phyloP scores from a whole-genome alignment of 108 stramenopile species.

The Skeletonema marinoi region DNA sequence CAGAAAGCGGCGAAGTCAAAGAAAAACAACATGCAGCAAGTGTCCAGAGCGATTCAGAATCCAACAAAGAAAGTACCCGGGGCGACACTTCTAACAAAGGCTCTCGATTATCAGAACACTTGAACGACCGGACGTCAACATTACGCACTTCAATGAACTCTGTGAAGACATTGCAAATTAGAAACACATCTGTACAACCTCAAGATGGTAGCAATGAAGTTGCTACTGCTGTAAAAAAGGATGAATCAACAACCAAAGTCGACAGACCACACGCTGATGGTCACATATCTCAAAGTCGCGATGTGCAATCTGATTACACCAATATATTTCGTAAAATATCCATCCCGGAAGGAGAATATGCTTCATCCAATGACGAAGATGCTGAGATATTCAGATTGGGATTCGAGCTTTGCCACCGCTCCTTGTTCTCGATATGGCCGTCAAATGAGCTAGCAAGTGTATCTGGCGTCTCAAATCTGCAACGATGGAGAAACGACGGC shows the following conservation, averaged over 20 bases:
- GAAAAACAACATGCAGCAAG: background rate
- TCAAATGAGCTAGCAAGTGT: background rate
- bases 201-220: background rate
- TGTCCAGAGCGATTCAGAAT: background rate
- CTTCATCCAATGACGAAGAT: slow-evolving; percentile 27
- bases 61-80: background rate
- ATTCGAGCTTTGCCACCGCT: slow-evolving; percentile 34
- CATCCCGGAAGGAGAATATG: slow-evolving; percentile 39
- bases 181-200: background rate
- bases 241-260: background rate
- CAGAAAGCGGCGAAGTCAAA: background rate
- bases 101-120: background rate
- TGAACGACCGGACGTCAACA: background rate
- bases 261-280: background rate
- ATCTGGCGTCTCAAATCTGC: slow-evolving; percentile 26
- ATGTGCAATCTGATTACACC: background rate
- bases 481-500: slow-evolving; percentile 1
- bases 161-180: background rate
- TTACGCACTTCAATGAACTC: background rate
- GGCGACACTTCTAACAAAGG: background rate
- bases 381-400: slow-evolving; percentile 20
- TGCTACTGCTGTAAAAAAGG: background rate
- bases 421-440: slow-evolving; percentile 37
- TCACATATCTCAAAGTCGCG: background rate
- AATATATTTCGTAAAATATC: slow-evolving; percentile 16